phyloP scores from a whole-genome alignment of 2,329 filamentous ascomycete genomes.

The Juglanconis sp. region DNA sequence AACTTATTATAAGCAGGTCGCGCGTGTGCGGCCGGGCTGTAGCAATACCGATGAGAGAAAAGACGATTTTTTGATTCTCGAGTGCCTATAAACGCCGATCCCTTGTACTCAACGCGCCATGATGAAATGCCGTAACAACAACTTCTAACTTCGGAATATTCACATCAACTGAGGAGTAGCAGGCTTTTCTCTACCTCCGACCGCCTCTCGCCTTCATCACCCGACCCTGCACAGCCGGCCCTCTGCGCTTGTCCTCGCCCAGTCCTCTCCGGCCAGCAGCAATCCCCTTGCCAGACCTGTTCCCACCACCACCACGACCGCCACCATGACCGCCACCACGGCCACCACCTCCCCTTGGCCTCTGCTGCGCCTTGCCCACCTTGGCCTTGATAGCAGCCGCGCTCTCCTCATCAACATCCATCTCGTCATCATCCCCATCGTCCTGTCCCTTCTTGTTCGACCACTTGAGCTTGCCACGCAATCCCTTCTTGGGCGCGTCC shows the following conservation, averaged over 20 bases:
- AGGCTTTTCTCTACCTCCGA: conserved; percentile 4
- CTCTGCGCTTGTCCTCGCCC: conserved; percentile 29
- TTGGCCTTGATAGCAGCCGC: conserved; percentile 49
- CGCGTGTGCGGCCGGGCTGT: conserved; percentile 9
- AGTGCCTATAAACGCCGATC: conserved; percentile 7
- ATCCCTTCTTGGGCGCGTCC: conserved; percentile 61
- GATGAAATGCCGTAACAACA: neutral
- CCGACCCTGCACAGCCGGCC: conserved; percentile 22
- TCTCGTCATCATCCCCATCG: conserved; percentile 43
- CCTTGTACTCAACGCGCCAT: neutral
- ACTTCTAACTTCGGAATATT: neutral
- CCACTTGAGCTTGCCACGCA: conserved; percentile 68
- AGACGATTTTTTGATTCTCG: conserved; percentile 5
- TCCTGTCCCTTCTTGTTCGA: conserved; percentile 56
- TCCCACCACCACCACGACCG: conserved; percentile 33
- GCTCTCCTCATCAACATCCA: conserved; percentile 53
- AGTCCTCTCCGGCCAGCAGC: conserved; percentile 29
- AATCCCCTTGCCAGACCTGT: conserved; percentile 24
- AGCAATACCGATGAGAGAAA: conserved; percentile 7
- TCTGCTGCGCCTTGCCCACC: conserved; percentile 35
- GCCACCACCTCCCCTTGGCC: conserved; percentile 26
- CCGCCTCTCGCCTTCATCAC: conserved; percentile 27
- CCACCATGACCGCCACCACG: conserved; percentile 33
- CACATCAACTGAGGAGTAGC: neutral
- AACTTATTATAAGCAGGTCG: conserved; percentile 4